Percentiles rank a stretch among this genome's conserved stretches.
These are phyloP conservation scores for Tilletia walkeri DNA, from an alignment of 1,284 basidiomycete species.

Conservation along the genomic window DNA sequence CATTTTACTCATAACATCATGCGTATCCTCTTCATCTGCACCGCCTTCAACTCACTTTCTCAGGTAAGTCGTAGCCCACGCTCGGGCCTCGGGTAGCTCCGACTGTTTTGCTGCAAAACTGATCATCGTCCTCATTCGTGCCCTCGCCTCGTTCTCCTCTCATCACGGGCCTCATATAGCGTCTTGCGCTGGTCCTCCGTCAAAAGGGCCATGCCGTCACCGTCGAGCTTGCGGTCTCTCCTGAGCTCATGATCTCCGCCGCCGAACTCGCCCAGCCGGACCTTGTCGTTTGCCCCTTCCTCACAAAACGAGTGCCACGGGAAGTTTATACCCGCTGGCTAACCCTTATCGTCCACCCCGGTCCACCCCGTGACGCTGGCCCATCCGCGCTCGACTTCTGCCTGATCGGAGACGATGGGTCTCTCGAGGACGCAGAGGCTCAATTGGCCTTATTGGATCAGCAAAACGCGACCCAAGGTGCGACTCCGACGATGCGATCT, in stretches of 20 bases:
- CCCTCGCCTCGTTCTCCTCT: background rate
- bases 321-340: conserved; percentile 57
- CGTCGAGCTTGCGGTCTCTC: conserved; percentile 57
- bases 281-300: conserved; percentile 59
- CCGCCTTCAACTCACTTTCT: conserved; percentile 59
- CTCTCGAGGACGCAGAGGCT: conserved; percentile 44
- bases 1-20: conserved; percentile 17
- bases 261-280: conserved; percentile 56
- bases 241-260: conserved; percentile 57
- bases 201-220: conserved; percentile 56
- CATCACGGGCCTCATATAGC: conserved; percentile 26
- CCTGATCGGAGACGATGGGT: conserved; percentile 58
- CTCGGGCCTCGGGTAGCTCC: too few species aligned
- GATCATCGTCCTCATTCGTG: too few species aligned
- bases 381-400: conserved; percentile 60
- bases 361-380: conserved; percentile 60
- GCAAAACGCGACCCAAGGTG: conserved; percentile 25
- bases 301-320: conserved; percentile 58
- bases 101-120: too few species aligned
- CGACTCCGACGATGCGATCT: conserved; percentile 34
- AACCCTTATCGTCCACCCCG: conserved; percentile 60
- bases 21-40: conserved; percentile 58
- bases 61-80: conserved; percentile 39
- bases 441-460: conserved; percentile 51
- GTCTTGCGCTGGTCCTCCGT: conserved; percentile 53